A percentile compares a stretch with the other conserved stretches of the same genome.
phyloP scores from a whole-genome alignment of 2,329 filamentous ascomycete genomes.

The Aspergillus phoenicis region DNA sequence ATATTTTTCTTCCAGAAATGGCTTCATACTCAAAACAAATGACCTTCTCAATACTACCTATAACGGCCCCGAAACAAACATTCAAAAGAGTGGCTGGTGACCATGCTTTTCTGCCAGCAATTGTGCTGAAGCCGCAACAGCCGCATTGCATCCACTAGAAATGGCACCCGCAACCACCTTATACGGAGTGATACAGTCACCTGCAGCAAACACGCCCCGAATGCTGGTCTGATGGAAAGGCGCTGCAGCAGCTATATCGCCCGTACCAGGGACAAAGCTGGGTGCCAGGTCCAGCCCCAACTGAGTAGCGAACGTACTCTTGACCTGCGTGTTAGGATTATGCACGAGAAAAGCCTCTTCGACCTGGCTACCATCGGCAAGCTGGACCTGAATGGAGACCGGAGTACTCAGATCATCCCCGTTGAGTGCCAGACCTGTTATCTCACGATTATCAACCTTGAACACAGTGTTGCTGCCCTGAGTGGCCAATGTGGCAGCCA shows the following conservation, averaged over 20 bases:
- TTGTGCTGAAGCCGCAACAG: constrained; percentile 1
- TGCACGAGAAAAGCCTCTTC: constrained; percentile 8
- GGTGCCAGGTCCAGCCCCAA: neutral
- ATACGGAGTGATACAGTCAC: constrained; percentile 47
- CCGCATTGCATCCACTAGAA: constrained; percentile 13
- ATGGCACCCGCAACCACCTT: constrained; percentile 17
- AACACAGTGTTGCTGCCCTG: neutral
- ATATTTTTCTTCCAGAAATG: no score
- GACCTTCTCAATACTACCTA: no score
- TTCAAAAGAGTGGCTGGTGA: neutral
- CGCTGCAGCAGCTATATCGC: neutral
- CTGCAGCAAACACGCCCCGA: constrained; percentile 57
- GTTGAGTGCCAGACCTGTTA: neutral
- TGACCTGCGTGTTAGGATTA: neutral
- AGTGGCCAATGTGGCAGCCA: neutral
- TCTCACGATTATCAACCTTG: constrained; percentile 3
- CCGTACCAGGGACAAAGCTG: neutral
- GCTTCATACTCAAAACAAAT: no score
- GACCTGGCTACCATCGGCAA: constrained; percentile 2
- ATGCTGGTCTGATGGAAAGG: constrained; percentile 45
- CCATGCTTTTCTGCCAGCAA: neutral
- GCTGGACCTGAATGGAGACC: neutral
- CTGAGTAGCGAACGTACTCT: constrained; percentile 3
- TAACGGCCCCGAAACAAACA: neutral
- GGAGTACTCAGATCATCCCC: neutral